Evolutionary conservation across 129 eudicot genomes (phyloP).

Genomic region (Chrysanthemum seticuspe): DNA sequence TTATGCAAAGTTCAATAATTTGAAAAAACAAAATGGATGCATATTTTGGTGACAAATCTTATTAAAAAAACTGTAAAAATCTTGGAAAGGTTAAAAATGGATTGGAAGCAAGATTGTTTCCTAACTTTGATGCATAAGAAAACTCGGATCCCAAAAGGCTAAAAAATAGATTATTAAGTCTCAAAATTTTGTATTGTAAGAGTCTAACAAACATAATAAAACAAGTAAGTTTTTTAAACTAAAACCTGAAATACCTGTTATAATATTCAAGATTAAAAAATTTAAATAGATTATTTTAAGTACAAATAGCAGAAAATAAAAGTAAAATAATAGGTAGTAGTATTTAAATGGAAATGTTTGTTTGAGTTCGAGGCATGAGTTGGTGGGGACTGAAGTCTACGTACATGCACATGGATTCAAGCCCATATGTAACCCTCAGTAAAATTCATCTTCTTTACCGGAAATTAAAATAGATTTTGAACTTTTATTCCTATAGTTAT

Average conservation of each 20-base stretch:
- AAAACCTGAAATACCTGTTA: not conserved
- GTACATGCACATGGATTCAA: constrained; percentile 44
- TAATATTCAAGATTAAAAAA: not conserved
- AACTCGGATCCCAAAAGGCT: constrained; percentile 40
- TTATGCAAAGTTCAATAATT: not conserved
- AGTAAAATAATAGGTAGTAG: not conserved
- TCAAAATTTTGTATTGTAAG: no score
- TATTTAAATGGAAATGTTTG: constrained; percentile 17
- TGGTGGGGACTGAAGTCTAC: constrained; percentile 47
- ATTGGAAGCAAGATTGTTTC: constrained; percentile 29
- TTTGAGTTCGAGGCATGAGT: constrained; percentile 38
- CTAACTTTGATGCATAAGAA: constrained; percentile 34
- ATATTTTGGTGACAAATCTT: not conserved
- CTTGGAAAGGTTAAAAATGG: constrained; percentile 24
- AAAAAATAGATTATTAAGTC: no score
- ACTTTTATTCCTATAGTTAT: no score
- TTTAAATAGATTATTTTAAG: not conserved
- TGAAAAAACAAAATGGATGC: not conserved
- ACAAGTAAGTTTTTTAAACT: not conserved
- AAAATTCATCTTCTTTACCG: constrained; percentile 36
- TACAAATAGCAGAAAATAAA: constrained; percentile 1
- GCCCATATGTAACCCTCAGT: constrained; percentile 37
- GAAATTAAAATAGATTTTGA: constrained; percentile 6
- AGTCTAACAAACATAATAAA: not conserved
- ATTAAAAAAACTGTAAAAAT: constrained; percentile 5